Conservation (phyloP, 176 grass and related monocot genomes). For the Zoysia japonica region DNA sequence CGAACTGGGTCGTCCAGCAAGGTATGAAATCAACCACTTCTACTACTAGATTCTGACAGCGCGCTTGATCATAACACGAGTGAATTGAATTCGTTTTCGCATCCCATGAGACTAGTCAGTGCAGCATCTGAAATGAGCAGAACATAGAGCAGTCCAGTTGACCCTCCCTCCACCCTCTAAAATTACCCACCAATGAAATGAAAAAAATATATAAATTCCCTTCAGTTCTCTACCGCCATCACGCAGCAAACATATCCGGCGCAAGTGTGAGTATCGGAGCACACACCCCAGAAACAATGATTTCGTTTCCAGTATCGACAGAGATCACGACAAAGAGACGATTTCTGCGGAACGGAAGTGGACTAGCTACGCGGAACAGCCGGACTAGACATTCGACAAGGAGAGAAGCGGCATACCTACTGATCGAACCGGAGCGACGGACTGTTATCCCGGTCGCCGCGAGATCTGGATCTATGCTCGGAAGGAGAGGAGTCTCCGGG, state of each 20-base stretch:
- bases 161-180: neutral
- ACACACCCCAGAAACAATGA: neutral
- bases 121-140: too few relatives aligned
- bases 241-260: neutral
- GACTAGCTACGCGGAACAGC: neutral
- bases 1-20: neutral
- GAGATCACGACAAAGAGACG: neutral
- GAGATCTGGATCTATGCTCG: conserved; percentile 24
- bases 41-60: neutral
- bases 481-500: neutral
- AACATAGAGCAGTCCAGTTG: neutral
- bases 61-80: too few relatives aligned
- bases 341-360: neutral
- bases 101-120: too few relatives aligned
- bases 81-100: too few relatives aligned
- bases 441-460: neutral
- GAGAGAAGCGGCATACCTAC: conserved; percentile 10
- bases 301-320: neutral
- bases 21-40: neutral
- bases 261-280: neutral
- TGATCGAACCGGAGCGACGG: neutral
- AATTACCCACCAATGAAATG: neutral
- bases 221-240: neutral
- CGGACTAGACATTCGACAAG: neutral
- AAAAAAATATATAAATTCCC: neutral